Evolutionary conservation across 2,329 filamentous ascomycete species (phyloP), one percentile per base, ranked within the genome.

Genomic region (Calonectria pteridis): DNA sequence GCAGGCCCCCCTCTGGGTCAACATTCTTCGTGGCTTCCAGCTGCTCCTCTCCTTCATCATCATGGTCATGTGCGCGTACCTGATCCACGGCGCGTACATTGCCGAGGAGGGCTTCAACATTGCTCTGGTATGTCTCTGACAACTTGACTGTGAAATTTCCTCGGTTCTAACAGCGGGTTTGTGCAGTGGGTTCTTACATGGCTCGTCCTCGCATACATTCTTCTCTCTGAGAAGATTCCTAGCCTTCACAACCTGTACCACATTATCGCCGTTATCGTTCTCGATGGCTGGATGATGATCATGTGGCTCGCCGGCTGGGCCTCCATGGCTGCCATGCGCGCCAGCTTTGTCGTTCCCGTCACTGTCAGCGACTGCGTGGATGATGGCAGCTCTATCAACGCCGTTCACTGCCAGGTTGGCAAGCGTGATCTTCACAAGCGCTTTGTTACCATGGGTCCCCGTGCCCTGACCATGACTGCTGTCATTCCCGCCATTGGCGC

Each of bases 301-400:
- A 83, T 89, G 67, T 89, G 88, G 88, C 85, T 89, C 23, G 83
- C 86, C 0, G 83, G 84, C n/a, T 86, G 82, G 72, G 84, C 84
- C 20, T 83, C 86, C 31, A 83, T 83, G 18, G 87, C 87, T 11
- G 82, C 84, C 26, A 81, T 77, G 66, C 84, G 87, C 35, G 82
- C 83, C 40, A 73, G 73, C 23, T 88, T 86, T 77, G 79, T 75
- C 5, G 82, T 84, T 64, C 74, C 75, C 11, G 78, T 83, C 18
- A 65, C 46, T 4, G 84, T 86, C 3, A 75, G 46, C 13, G 79
- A 79, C 3, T 84, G 83, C 69, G 82, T 78, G 73, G 77, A 82
- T 20, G 84, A 88, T 73, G 86, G 86, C 53, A 85, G 84, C 76
- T 28, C 82, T 6, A 53, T 87, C 35, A 83, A 86, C 77, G 85